Base-by-base conservation (phyloP, 192 early-diverging fungal genomes). In the Linnemannia exigua region DNA sequence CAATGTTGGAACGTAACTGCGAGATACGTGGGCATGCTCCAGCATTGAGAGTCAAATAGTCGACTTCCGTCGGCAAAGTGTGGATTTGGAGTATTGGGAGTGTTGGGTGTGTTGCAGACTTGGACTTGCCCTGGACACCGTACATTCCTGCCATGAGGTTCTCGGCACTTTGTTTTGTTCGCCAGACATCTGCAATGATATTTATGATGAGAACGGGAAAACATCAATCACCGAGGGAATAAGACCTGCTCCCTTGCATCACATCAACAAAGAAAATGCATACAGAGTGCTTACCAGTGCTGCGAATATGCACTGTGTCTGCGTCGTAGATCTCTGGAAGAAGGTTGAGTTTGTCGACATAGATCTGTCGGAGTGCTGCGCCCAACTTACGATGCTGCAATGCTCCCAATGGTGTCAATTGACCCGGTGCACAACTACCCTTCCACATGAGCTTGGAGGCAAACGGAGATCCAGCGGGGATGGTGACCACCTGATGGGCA, bases 131-230 rank as follows among this genome's bases (percentile, higher is more conserved):
- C 38, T 68, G 67, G 7, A 68, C 38, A 11, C 84, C 84, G 46
- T 86, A 86, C 8, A 86, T 25, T 54, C 84, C 84, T 80, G 79
- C 79, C 84, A 86, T 86, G 12, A 86, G 25, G 48, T 86, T 76
- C 67, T 86, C 84, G 1, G 84, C 84, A 58, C 84, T 86, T 36
- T 86, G 84, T 15, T 77, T 79, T 37, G 84, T 86, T 16, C 84
- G 77, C 84, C 84, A 86, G 11, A 86, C 38, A 28, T 86, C 84
- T 86, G 77, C 12, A 8, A 22, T 9, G 9, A 44, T 44, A n/a
- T n/a, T n/a, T n/a, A n/a, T 38, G 12, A 63, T 17, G 7, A 28
- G 44, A 0, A n/a, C 2, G 19, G 63, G 3, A 63, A 48, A n/a
- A 9, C 41, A 31, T 44, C 9, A n/a, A 63, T 22, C 28, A 3